phyloP scores from a whole-genome alignment of 768 basidiomycete species.

The Boletellus ananiceps region DNA sequence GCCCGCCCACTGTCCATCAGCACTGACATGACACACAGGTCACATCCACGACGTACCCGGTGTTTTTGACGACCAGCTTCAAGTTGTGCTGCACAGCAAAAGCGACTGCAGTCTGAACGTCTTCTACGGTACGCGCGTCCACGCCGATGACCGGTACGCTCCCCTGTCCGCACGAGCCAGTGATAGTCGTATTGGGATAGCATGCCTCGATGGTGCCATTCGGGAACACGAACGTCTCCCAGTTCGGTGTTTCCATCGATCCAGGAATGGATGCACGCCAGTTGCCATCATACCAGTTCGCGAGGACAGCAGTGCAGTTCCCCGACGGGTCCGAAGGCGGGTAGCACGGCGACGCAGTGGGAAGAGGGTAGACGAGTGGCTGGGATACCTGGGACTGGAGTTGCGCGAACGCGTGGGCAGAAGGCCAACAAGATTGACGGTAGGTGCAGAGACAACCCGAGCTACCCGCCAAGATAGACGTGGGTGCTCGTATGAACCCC shows the following conservation, averaged over 20 bases:
- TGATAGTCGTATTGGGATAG: conserved; percentile 30
- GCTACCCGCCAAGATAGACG: background rate
- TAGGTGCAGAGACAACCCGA: conserved; percentile 36
- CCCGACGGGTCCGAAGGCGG: conserved; percentile 31
- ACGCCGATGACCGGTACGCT: conserved; percentile 19
- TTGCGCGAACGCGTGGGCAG: conserved; percentile 26
- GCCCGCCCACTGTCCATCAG: background rate
- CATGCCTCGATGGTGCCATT: conserved; percentile 44
- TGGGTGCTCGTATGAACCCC: too few species aligned
- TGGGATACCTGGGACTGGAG: conserved; percentile 39
- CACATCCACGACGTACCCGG: conserved; percentile 8
- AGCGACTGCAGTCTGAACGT: conserved; percentile 19
- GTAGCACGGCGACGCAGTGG: conserved; percentile 42
- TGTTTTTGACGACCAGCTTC: conserved; percentile 19
- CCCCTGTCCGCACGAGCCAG: conserved; percentile 14
- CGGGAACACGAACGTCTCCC: conserved; percentile 31
- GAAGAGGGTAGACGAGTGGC: conserved; percentile 39
- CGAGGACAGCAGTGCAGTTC: conserved; percentile 34
- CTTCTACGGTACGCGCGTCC: conserved; percentile 12
- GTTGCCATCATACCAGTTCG: conserved; percentile 28
- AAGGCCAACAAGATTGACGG: conserved; percentile 41
- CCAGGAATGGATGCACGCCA: conserved; percentile 43
- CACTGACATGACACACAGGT: too few species aligned
- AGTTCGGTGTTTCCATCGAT: conserved; percentile 34
- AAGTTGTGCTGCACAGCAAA: conserved; percentile 17